Conservation (phyloP, 805 yeast species). For the Vanderwaltozyma yarrowii region DNA sequence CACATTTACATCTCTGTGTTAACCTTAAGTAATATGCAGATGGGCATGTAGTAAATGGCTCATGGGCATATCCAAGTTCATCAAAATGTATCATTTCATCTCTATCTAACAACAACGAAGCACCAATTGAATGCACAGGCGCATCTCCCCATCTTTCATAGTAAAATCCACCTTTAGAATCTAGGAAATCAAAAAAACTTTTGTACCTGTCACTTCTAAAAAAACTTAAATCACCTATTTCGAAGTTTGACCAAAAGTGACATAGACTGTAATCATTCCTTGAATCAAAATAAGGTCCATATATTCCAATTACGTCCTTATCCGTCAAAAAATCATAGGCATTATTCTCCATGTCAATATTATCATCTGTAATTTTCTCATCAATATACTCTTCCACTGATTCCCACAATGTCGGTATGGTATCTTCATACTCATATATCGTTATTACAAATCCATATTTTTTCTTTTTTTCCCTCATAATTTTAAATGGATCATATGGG, state of each 20-base stretch:
- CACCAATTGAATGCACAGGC: slow-evolving; percentile 75
- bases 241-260: slow-evolving; percentile 86
- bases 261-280: slow-evolving; percentile 59
- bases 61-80: slow-evolving; percentile 73
- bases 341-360: slow-evolving; percentile 28
- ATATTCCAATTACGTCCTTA: slow-evolving; percentile 35
- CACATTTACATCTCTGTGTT: slow-evolving; percentile 54
- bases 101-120: slow-evolving; percentile 45
- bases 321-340: slow-evolving; percentile 38
- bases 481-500: slow-evolving; percentile 72
- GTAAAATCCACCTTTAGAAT: slow-evolving; percentile 64
- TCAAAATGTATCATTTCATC: slow-evolving; percentile 65
- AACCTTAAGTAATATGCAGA: slow-evolving; percentile 37
- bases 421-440: slow-evolving; percentile 70
- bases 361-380: slow-evolving; percentile 35
- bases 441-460: slow-evolving; percentile 84
- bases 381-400: slow-evolving; percentile 50
- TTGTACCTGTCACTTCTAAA: slow-evolving; percentile 57
- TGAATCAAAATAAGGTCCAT: slow-evolving; percentile 35
- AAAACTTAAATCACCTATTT: slow-evolving; percentile 60
- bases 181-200: slow-evolving; percentile 52
- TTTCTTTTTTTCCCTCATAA: slow-evolving; percentile 66
- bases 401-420: slow-evolving; percentile 81
- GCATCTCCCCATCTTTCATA: slow-evolving; percentile 96
- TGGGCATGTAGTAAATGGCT: slow-evolving; percentile 63